Conservation (phyloP, 192 early-diverging fungal genomes). For the Linnemannia elongata region DNA sequence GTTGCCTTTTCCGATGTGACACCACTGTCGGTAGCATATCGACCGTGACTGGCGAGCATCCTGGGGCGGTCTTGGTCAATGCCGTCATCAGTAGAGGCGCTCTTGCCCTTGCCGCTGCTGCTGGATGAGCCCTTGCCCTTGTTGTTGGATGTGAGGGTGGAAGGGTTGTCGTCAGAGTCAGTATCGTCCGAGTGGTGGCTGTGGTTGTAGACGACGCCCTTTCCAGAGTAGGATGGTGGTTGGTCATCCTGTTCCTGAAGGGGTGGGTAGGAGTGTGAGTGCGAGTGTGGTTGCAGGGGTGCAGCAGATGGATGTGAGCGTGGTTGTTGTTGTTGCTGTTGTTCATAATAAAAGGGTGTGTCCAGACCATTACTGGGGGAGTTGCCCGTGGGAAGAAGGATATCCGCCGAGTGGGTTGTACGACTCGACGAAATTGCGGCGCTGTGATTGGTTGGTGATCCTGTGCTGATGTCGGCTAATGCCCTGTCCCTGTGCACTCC, state of each 20-base stretch:
- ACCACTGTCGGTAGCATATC: constrained; percentile 8
- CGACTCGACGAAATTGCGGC: background rate
- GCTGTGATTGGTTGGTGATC: constrained; percentile 29
- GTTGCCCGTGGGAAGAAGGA: constrained; percentile 35
- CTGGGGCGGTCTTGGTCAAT: background rate
- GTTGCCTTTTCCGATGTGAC: background rate
- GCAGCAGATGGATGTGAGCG: background rate
- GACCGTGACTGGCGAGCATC: constrained; percentile 1
- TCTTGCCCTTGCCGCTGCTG: background rate
- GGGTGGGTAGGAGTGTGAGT: background rate
- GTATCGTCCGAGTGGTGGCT: background rate
- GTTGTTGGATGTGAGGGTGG: background rate
- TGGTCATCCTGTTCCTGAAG: background rate
- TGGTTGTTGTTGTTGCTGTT: background rate
- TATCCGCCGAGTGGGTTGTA: constrained; percentile 33
- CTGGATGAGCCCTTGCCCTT: background rate
- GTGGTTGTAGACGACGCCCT: background rate
- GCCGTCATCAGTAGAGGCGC: background rate
- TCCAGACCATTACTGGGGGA: background rate
- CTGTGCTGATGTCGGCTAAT: constrained; percentile 3
- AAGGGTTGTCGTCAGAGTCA: background rate
- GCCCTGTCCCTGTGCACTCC: constrained; percentile 1
- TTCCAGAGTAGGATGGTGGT: background rate
- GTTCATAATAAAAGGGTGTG: background rate
- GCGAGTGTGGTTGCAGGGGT: background rate